Evolutionary conservation across 441 rosid species (phyloP), one percentile per base, ranked within the genome.

Genomic region (Populus hybrid): DNA sequence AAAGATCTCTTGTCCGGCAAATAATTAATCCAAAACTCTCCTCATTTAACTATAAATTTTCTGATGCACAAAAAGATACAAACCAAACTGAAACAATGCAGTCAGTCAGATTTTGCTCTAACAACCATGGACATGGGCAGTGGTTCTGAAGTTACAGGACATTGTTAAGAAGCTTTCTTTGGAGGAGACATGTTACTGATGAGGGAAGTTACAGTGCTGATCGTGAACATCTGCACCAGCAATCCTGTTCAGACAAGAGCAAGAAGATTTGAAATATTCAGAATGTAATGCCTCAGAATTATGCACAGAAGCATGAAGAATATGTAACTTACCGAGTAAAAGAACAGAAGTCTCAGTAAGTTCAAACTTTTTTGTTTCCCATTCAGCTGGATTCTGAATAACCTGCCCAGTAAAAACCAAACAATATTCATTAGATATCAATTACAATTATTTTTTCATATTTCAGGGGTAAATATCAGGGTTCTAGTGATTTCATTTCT

Each of bases 181-280:
- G 95, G 94, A 6, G 93, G 95, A 79, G 99, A 90, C 97, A 93
- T 93, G 75, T 93, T 92, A 72, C 78, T 76, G 65, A 89, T 82
- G 69, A 93, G 90, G 10, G 90, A 88, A 46, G 70, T 81, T 30
- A 82, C 69, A 26, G 90, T 88, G 59, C 79, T 73, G 74, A 88
- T 69, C 6, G 84, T 78, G 46, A 86, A 70, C 71, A 93, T 50
- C 73, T 93, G 97, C 70, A 90, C 77, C 65, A 85, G 63, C 28
- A 81, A 88, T 72, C 93, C 97, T 94, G 88, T 53, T 18, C 50
- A 57, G 71, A 24, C 50, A 71, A 75, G 40, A 72, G 10, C 3
- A 74, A 35, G 26, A 24, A 75, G 34, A 71, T 3, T 3, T 36
- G 71, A n/a, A 16, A 34, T 5, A 75, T 26, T 11, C 26, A 66